These are phyloP conservation scores for Paecilomyces formosus DNA, from an alignment of 2,329 filamentous ascomycete species.

Conservation along the genomic window DNA sequence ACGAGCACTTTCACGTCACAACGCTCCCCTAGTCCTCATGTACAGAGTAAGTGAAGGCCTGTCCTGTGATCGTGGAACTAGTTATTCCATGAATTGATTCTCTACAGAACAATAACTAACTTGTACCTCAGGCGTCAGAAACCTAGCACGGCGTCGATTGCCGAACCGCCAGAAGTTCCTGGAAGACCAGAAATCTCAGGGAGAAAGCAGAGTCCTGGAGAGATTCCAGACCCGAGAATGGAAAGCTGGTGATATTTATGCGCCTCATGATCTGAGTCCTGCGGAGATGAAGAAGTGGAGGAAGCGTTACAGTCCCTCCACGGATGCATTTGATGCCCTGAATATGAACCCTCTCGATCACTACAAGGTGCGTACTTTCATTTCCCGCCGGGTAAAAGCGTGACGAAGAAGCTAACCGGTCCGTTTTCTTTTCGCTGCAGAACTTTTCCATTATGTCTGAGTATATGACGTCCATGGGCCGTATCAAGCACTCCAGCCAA, in stretches of 20 bases:
- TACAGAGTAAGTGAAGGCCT: not conserved
- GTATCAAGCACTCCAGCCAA: constrained; percentile 67
- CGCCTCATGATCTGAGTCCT: constrained; percentile 76
- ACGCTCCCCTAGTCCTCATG: constrained; percentile 6
- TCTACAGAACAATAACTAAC: not conserved
- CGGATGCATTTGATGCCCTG: constrained; percentile 72
- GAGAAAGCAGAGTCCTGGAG: constrained; percentile 32
- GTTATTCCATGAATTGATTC: not conserved
- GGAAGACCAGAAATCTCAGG: constrained; percentile 27
- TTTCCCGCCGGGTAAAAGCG: constrained; percentile 1
- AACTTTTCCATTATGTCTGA: constrained; percentile 91
- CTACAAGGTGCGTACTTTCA: constrained; percentile 63
- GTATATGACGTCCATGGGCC: constrained; percentile 75
- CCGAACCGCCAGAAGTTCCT: constrained; percentile 26
- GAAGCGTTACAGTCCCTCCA: constrained; percentile 45
- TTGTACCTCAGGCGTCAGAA: constrained; percentile 10
- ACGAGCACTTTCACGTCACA: constrained; percentile 18
- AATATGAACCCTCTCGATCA: constrained; percentile 73
- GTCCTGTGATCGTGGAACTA: not conserved
- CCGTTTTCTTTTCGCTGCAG: constrained; percentile 37
- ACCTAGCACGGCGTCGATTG: constrained; percentile 16
- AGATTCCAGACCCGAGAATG: constrained; percentile 56
- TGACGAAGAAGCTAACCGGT: constrained; percentile 5
- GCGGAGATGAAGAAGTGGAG: constrained; percentile 78
- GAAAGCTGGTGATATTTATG: constrained; percentile 75